These are phyloP conservation scores for Ascoidea tarda DNA, from an alignment of 805 yeast species.

Conservation along the genomic window DNA sequence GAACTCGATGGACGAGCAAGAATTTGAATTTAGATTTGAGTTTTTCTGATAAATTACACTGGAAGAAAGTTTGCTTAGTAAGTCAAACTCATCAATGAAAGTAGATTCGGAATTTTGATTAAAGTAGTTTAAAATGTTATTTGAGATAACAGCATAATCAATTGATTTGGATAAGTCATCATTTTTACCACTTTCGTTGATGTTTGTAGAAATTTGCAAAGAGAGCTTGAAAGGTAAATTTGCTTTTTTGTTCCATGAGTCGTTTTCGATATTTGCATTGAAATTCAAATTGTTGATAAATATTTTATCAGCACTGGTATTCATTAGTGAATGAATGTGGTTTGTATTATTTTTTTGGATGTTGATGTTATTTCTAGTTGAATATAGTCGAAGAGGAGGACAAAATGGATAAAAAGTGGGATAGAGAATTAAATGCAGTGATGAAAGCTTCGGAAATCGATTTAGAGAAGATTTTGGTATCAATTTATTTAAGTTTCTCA, in stretches of 20 bases:
- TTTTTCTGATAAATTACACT: slow-evolving; percentile 28
- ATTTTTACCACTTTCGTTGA: slow-evolving; percentile 56
- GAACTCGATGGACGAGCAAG: slow-evolving; percentile 31
- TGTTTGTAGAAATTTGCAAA: slow-evolving; percentile 37
- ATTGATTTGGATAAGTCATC: slow-evolving; percentile 77
- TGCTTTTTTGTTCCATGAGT: slow-evolving; percentile 57
- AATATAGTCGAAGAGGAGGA: no score
- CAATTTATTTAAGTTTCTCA: no score
- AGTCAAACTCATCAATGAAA: slow-evolving; percentile 20
- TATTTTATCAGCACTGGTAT: slow-evolving; percentile 22
- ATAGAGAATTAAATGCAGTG: no score
- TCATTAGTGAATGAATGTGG: not conserved
- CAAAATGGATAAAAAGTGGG: no score
- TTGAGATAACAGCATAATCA: slow-evolving; percentile 76
- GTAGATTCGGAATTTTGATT: slow-evolving; percentile 23
- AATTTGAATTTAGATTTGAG: slow-evolving; percentile 25
- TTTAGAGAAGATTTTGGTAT: no score
- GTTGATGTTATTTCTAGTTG: no score
- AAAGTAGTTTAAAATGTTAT: slow-evolving; percentile 43
- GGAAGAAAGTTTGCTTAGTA: slow-evolving; percentile 32
- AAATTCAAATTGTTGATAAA: slow-evolving; percentile 43
- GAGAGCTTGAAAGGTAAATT: slow-evolving; percentile 55
- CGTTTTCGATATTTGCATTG: slow-evolving; percentile 54
- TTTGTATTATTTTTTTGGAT: no score
- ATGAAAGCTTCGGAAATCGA: no score